phyloP scores from a whole-genome alignment of 2,329 filamentous ascomycete species.

The Cercospora berteroae region DNA sequence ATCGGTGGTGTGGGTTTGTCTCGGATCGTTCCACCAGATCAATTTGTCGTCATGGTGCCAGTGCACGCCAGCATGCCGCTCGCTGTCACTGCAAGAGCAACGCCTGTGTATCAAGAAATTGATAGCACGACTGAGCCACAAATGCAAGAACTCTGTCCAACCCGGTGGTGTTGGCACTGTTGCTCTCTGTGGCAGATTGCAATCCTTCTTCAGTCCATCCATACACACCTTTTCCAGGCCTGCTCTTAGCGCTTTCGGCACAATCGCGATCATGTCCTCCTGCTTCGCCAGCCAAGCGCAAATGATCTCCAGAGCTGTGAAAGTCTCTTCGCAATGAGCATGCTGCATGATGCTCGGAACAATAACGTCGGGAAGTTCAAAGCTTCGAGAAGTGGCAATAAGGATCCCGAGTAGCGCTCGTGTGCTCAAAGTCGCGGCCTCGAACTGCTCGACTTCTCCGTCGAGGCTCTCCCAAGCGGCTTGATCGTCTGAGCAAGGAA shows the following conservation, averaged over 20 bases:
- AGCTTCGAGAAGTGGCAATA: constrained; percentile 5
- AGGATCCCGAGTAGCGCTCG: constrained; percentile 1
- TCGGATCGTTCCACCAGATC: constrained; percentile 9
- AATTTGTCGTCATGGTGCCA: constrained; percentile 5
- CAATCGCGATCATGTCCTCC: background rate
- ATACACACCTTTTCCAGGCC: background rate
- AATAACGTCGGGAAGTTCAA: constrained; percentile 6
- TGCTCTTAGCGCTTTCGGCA: background rate
- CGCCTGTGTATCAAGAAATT: constrained; percentile 10
- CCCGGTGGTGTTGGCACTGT: constrained; percentile 14
- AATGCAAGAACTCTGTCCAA: constrained; percentile 10
- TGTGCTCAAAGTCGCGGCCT: background rate
- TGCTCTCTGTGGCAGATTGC: background rate
- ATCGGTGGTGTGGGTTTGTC: background rate
- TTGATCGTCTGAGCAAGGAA: constrained; percentile 1
- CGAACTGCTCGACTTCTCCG: background rate
- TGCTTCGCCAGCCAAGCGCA: background rate
- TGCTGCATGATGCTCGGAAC: constrained; percentile 5
- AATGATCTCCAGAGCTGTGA: background rate
- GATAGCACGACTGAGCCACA: constrained; percentile 13
- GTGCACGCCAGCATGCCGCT: constrained; percentile 11
- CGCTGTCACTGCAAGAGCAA: background rate
- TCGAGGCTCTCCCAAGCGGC: constrained; percentile 11
- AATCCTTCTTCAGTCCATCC: background rate
- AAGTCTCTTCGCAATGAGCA: constrained; percentile 12